Percentiles rank a stretch among this genome's conserved stretches.
Evolutionary conservation across 331 rosid species (phyloP).

Genomic region (Arachis monticola): DNA sequence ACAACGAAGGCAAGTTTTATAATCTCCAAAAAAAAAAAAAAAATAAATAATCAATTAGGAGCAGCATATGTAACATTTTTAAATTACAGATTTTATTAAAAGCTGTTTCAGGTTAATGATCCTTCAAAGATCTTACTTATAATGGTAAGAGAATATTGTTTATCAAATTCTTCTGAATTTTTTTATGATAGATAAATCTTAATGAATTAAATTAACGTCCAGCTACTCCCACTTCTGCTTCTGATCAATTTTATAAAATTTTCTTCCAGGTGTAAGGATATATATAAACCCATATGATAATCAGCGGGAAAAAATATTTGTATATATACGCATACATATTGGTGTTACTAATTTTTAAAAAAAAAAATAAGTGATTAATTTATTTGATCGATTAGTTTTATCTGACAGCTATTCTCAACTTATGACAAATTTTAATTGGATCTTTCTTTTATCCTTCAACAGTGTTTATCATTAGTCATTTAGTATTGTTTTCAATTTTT

Average conservation of each 20-base stretch:
- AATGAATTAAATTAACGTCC: constrained; percentile 19
- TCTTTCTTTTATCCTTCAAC: too few species aligned
- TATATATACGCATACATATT: too few species aligned
- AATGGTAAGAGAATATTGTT: constrained; percentile 24
- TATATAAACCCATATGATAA: not conserved
- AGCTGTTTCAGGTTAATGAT: constrained; percentile 15
- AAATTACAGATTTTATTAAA: too few species aligned
- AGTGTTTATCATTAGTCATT: too few species aligned
- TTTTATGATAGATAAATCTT: constrained; percentile 9
- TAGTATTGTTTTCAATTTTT: too few species aligned
- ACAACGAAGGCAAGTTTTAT: constrained; percentile 12
- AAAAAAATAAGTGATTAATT: too few species aligned
- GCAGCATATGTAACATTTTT: not conserved
- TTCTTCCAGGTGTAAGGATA: constrained; percentile 4
- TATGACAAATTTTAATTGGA: not conserved
- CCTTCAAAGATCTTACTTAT: constrained; percentile 28
- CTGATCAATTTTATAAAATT: constrained; percentile 9
- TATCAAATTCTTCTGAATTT: constrained; percentile 8
- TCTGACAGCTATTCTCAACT: too few species aligned
- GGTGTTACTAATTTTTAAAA: too few species aligned
- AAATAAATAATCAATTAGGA: not conserved
- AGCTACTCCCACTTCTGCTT: constrained; percentile 39
- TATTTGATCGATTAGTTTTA: too few species aligned
- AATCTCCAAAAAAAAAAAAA: not conserved
- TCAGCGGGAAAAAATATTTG: not conserved